phyloP scores from a whole-genome alignment of 305 asterid species.

The Coffea humblotiana region DNA sequence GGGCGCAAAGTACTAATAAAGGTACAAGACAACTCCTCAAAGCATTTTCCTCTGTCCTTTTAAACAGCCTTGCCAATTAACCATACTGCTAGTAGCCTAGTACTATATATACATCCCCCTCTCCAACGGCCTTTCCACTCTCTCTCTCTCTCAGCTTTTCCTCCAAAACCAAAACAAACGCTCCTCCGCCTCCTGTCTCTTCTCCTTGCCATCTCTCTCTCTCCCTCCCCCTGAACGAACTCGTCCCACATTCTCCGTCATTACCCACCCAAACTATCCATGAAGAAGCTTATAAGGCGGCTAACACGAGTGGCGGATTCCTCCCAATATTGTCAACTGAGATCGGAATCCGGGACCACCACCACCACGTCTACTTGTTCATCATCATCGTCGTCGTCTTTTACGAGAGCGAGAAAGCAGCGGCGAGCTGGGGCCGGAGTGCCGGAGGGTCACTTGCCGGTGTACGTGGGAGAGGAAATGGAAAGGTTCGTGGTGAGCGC shows the following conservation, averaged over 20 bases:
- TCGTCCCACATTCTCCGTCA: neutral
- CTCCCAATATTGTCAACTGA: conserved; percentile 52
- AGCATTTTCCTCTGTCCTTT: no score
- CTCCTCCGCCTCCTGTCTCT: conserved; percentile 1
- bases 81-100: no score
- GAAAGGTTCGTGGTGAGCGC: conserved; percentile 90
- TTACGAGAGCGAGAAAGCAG: conserved; percentile 26
- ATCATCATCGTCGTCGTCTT: conserved; percentile 14
- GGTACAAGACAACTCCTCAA: no score
- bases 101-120: neutral
- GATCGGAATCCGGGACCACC: conserved; percentile 32
- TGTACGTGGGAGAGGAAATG: conserved; percentile 95
- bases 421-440: conserved; percentile 48
- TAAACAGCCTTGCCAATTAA: no score
- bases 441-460: conserved; percentile 90
- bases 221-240: conserved; percentile 16
- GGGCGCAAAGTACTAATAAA: no score
- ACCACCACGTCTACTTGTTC: neutral
- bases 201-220: no score
- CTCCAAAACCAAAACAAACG: neutral
- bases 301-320: conserved; percentile 79
- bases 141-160: neutral
- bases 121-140: conserved; percentile 1
- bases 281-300: conserved; percentile 74
- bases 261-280: conserved; percentile 1